Percentiles rank a stretch among this genome's conserved stretches.
Evolutionary conservation across 441 rosid genomes (phyloP).

Genomic region (Isatis lusitanica): DNA sequence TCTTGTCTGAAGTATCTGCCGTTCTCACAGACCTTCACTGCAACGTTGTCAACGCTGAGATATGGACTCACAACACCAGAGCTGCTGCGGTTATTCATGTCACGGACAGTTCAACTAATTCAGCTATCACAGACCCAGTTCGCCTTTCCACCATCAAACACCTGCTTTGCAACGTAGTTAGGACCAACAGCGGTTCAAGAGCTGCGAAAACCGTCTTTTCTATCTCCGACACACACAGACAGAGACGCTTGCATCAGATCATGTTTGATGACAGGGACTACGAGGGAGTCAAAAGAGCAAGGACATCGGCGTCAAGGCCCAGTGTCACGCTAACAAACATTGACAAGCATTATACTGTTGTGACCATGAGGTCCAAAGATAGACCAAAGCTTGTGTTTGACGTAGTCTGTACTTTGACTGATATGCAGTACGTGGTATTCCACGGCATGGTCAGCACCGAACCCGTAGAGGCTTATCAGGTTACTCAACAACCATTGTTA

Average conservation of each 20-base stretch:
- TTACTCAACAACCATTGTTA: constrained; percentile 12
- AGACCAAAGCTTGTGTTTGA: constrained; percentile 94
- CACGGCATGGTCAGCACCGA: constrained; percentile 85
- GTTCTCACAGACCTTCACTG: constrained; percentile 79
- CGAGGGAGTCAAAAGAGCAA: constrained; percentile 54
- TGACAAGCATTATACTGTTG: constrained; percentile 81
- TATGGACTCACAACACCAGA: constrained; percentile 93
- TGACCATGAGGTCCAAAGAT: constrained; percentile 84
- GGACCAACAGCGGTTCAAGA: constrained; percentile 58
- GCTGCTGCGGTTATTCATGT: constrained; percentile 92
- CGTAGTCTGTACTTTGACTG: constrained; percentile 84
- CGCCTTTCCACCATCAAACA: constrained; percentile 66
- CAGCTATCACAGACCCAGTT: constrained; percentile 60
- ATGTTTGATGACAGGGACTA: constrained; percentile 92
- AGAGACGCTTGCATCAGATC: constrained; percentile 90
- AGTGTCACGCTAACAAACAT: constrained; percentile 64
- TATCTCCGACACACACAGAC: constrained; percentile 71
- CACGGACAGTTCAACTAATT: constrained; percentile 60
- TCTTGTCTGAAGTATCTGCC: constrained; percentile 90
- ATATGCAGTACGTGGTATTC: constrained; percentile 90
- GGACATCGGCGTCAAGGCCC: constrained; percentile 53
- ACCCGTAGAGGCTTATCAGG: constrained; percentile 88
- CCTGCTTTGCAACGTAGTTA: constrained; percentile 68
- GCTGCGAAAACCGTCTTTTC: constrained; percentile 71
- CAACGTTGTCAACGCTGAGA: constrained; percentile 84